Evolutionary conservation across 148 eudicot species (phyloP).

Genomic region (Chenopodium suecicum): DNA sequence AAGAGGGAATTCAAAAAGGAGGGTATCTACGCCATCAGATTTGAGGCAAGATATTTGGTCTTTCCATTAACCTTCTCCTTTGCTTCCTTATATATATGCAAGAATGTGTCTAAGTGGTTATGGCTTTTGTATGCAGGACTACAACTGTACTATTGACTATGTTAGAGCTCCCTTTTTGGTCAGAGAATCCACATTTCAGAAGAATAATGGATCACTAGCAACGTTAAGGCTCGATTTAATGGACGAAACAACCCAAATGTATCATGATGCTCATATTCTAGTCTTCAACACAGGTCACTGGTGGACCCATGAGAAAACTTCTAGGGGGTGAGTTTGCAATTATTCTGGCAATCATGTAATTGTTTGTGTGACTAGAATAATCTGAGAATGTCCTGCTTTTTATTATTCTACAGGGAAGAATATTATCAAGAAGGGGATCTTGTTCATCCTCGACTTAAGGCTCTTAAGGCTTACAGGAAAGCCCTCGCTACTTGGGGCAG

Average conservation of each 20-base stretch:
- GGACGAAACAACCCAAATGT: slow-evolving; percentile 66
- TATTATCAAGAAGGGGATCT: slow-evolving; percentile 89
- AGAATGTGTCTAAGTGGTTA: neutral
- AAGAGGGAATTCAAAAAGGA: slow-evolving; percentile 69
- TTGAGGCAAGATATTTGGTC: slow-evolving; percentile 54
- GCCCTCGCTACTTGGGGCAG: slow-evolving; percentile 87
- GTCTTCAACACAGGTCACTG: slow-evolving; percentile 96
- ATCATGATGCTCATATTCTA: slow-evolving; percentile 77
- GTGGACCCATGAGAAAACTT: slow-evolving; percentile 99
- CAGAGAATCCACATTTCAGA: slow-evolving; percentile 45
- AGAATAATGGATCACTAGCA: slow-evolving; percentile 50
- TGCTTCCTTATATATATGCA: neutral
- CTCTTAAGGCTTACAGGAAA: slow-evolving; percentile 65
- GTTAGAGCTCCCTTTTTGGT: slow-evolving; percentile 83
- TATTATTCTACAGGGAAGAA: slow-evolving; percentile 50
- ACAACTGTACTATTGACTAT: slow-evolving; percentile 75
- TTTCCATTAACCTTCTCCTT: neutral
- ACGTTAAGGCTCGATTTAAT: slow-evolving; percentile 84
- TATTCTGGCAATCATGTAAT: neutral
- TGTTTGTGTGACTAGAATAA: neutral
- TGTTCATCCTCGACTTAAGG: slow-evolving; percentile 66
- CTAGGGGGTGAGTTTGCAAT: slow-evolving; percentile 56
- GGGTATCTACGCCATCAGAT: slow-evolving; percentile 77
- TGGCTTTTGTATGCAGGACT: slow-evolving; percentile 55
- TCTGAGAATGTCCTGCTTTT: neutral